Conservation (phyloP, 2,329 filamentous ascomycete genomes). For the Phyllosticta citrichinensis region DNA sequence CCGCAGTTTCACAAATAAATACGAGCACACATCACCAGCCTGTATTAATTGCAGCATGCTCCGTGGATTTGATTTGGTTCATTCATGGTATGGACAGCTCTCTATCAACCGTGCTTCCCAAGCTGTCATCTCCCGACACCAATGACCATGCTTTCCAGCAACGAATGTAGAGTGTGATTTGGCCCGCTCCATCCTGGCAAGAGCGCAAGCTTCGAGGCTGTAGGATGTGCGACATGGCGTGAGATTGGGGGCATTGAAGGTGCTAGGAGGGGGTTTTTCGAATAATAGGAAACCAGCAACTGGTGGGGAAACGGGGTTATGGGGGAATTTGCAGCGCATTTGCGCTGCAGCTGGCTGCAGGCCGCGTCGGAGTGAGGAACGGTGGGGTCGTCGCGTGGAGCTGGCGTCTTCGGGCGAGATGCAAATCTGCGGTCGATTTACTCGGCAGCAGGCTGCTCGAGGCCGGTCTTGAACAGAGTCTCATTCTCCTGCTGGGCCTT, state of each 20-base stretch:
- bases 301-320: not conserved
- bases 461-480: slow-evolving; percentile 54
- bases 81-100: not conserved
- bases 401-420: not conserved
- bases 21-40: no score
- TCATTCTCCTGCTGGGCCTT: slow-evolving; percentile 96
- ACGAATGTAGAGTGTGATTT: not conserved
- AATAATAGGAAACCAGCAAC: not conserved
- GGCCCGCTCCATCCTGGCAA: not conserved
- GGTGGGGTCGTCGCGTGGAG: not conserved
- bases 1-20: no score
- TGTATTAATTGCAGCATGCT: not conserved
- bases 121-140: slow-evolving; percentile 1
- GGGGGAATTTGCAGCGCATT: not conserved
- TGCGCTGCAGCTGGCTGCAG: not conserved
- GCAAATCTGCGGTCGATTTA: not conserved
- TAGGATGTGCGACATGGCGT: not conserved
- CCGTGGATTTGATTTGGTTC: not conserved
- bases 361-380: not conserved
- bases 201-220: not conserved
- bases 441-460: not conserved
- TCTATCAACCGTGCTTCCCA: slow-evolving; percentile 8
- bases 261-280: not conserved
- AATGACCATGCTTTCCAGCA: slow-evolving; percentile 5
- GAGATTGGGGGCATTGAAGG: not conserved